A percentile compares a stretch with the other conserved stretches of the same genome.
Evolutionary conservation across 768 basidiomycete genomes (phyloP).

Genomic region (Hygrocybe punicea): DNA sequence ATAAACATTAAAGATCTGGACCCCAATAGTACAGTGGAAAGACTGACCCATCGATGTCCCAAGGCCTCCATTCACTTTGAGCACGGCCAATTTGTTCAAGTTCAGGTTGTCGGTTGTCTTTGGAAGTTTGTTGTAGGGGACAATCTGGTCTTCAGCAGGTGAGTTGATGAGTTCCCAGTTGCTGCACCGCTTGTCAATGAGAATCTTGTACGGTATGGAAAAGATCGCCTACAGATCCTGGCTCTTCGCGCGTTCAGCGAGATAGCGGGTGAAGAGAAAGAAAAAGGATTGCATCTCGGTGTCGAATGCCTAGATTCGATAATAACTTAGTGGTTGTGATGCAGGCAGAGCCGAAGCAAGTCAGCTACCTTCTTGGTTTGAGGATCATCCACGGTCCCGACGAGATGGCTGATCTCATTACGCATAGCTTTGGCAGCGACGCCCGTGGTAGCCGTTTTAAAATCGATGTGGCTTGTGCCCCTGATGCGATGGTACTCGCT

Average conservation of each 20-base stretch:
- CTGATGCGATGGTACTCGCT: constrained; percentile 54
- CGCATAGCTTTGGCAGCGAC: constrained; percentile 95
- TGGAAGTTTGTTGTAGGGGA: constrained; percentile 74
- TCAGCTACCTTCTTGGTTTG: constrained; percentile 71
- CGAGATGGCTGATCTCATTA: constrained; percentile 95
- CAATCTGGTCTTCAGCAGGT: constrained; percentile 80
- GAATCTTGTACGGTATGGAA: constrained; percentile 2
- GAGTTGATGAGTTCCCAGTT: constrained; percentile 90
- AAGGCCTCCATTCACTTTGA: constrained; percentile 93
- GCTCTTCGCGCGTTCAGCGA: constrained; percentile 81
- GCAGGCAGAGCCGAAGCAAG: not conserved
- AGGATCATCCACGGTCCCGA: constrained; percentile 76
- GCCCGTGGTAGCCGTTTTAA: constrained; percentile 96
- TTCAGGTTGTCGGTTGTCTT: constrained; percentile 54
- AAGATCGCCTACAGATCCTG: constrained; percentile 69
- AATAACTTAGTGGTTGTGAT: not conserved
- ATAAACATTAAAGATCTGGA: constrained; percentile 29
- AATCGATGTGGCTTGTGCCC: constrained; percentile 83
- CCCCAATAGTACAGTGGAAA: not conserved
- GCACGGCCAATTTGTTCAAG: constrained; percentile 89
- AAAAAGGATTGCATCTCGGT: constrained; percentile 97
- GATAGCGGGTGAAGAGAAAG: constrained; percentile 92
- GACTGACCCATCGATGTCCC: constrained; percentile 82
- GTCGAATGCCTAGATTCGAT: constrained; percentile 67
- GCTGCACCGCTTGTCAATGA: constrained; percentile 37